phyloP scores from a whole-genome alignment of 1,284 basidiomycete species.

The Cutaneotrichosporon daszewskae region DNA sequence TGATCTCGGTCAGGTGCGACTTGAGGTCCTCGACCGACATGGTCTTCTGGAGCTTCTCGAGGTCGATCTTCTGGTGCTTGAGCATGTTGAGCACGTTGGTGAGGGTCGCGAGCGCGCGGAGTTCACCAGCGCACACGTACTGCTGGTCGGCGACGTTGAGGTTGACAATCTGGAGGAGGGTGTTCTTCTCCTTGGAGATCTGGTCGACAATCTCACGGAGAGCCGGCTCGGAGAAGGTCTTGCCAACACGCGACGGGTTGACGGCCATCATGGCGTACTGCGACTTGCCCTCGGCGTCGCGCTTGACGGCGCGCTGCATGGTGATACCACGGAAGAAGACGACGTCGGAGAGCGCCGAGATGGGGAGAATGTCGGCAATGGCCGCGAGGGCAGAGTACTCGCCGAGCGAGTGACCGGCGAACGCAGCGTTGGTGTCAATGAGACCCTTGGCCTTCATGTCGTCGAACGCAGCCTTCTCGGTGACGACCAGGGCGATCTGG shows the following conservation, averaged over 20 bases:
- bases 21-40: slow-evolving; percentile 47
- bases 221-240: slow-evolving; percentile 81
- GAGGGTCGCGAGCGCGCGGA: slow-evolving; percentile 84
- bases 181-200: slow-evolving; percentile 68
- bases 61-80: slow-evolving; percentile 94
- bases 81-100: slow-evolving; percentile 95
- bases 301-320: slow-evolving; percentile 96
- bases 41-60: slow-evolving; percentile 66
- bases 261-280: slow-evolving; percentile 99
- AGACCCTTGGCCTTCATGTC: slow-evolving; percentile 96
- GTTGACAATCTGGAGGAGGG: slow-evolving; percentile 92
- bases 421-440: slow-evolving; percentile 83
- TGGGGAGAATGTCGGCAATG: slow-evolving; percentile 90
- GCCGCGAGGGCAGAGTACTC: slow-evolving; percentile 97
- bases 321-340: slow-evolving; percentile 99
- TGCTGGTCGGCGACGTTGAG: slow-evolving; percentile 77
- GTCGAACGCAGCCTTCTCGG: slow-evolving; percentile 95
- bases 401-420: slow-evolving; percentile 95
- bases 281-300: slow-evolving; percentile 83
- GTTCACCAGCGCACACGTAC: slow-evolving; percentile 96
- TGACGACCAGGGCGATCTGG: slow-evolving; percentile 95
- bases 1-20: slow-evolving; percentile 74
- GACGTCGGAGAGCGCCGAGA: slow-evolving; percentile 93
- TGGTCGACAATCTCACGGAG: slow-evolving; percentile 91
- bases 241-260: slow-evolving; percentile 90